Base-by-base conservation (phyloP, 176 grass and related monocot species). In the Guadua angustifolia region DNA sequence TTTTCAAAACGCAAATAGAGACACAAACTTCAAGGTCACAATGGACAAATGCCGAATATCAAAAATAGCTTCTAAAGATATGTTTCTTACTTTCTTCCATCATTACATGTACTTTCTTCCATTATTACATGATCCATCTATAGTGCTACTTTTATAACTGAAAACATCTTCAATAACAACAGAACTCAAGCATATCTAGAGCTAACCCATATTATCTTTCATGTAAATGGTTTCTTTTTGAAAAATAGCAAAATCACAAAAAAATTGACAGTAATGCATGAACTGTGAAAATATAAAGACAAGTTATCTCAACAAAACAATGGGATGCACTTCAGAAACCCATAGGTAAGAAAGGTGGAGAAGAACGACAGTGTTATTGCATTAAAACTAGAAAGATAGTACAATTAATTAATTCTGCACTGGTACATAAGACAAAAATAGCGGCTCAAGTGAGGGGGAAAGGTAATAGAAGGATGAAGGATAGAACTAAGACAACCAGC, bases 391-490 rank as follows among this genome's bases (percentile, higher is more conserved):
- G 29, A 29, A 29, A 59, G 59, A 85, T 2, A 50, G 29, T 29
- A 29, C 29, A 29, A 2, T 4, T 14, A 75, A 88, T 50, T 22
- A 83, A 56, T 64, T 71, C 0, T 5, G 29, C 35, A 53, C 56
- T 64, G 7, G 7, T 29, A 29, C 29, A 1, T 29, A 29, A 29
- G 1, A 29, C 29, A 29, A 29, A 29, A 29, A 29, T 29, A 29
- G 29, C 29, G 0, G 29, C 29, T 29, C 29, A 29, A 29, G 29
- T 29, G 29, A 29, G 29, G 29, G 29, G 29, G 29, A 29, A 29
- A 29, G 29, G 29, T 29, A 29, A 17, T 51, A 85, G 64, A 81
- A 67, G n/a, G 53, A 74, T 78, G 39, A 57, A 69, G 64, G 39
- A 71, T 84, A 79, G 43, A 71, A 62, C 29, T 29, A 29, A 29